phyloP scores from a whole-genome alignment of 1,139 yeast species.

The Suhomyces panamericanus region DNA sequence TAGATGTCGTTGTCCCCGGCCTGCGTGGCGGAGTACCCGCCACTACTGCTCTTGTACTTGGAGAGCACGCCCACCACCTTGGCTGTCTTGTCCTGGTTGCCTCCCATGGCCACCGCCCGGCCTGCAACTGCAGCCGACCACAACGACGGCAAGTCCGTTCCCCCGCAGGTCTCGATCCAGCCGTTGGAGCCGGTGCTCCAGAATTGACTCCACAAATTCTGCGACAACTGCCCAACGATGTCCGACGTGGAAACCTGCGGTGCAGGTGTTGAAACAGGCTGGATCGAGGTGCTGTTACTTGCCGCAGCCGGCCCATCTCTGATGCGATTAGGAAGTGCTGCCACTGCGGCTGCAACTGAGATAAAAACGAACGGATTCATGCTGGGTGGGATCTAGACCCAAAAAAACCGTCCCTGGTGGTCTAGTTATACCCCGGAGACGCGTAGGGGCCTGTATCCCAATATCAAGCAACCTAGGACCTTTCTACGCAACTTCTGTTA shows the following conservation, averaged over 20 bases:
- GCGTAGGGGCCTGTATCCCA: not conserved
- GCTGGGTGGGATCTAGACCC: not conserved
- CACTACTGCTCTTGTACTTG: slow-evolving; percentile 16
- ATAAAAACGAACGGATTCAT: slow-evolving; percentile 2
- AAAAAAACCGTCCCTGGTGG: not conserved
- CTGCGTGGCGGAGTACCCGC: slow-evolving; percentile 36
- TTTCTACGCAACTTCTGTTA: too few relatives aligned
- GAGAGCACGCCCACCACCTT: slow-evolving; percentile 7
- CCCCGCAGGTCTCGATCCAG: slow-evolving; percentile 11
- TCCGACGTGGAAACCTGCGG: slow-evolving; percentile 15
- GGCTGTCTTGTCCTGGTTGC: slow-evolving; percentile 5
- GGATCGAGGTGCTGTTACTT: slow-evolving; percentile 17
- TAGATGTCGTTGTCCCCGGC: slow-evolving; percentile 33
- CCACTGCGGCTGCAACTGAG: not conserved
- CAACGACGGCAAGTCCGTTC: slow-evolving; percentile 6
- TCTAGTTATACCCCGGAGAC: not conserved
- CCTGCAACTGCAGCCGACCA: slow-evolving; percentile 18
- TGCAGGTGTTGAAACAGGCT: slow-evolving; percentile 18
- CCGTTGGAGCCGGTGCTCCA: slow-evolving; percentile 9
- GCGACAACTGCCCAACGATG: slow-evolving; percentile 2
- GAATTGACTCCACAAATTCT: slow-evolving; percentile 11
- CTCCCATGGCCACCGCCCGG: slow-evolving; percentile 11
- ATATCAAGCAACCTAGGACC: too few relatives aligned
- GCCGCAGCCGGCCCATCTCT: not conserved
- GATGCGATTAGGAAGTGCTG: slow-evolving; percentile 5